Evolutionary conservation across 2,329 filamentous ascomycete genomes (phyloP), one percentile per base, ranked within the genome.

Genomic region (Rhytidhysteron rufulum): DNA sequence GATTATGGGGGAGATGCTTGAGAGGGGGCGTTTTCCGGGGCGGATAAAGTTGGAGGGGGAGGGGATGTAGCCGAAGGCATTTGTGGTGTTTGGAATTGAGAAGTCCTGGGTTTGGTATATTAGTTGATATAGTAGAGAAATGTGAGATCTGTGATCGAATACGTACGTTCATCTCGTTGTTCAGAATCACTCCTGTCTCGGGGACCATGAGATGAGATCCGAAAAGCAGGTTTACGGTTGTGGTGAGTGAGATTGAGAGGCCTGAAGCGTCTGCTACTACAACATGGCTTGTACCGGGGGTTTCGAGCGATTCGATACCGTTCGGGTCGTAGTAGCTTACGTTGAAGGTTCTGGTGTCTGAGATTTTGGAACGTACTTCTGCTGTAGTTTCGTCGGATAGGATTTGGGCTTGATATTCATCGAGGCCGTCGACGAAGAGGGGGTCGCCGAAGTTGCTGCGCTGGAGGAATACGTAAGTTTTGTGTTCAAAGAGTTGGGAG

Each of bases 181-280:
- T 65, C 71, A 94, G 79, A 40, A 94, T 87, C 42, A 95, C 76
- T 15, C 90, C 90, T 0, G 88, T 90, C 51, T 84, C 77, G 0
- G 88, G 87, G 1, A 91, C 85, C 66, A 95, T 80, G 48, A 95
- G 64, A 16, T 81, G 75, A 20, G 82, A 84, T 33, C 91, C 91
- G 54, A 95, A 97, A 3, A 93, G 74, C 4, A 93, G 73, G 64
- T 96, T 96, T 41, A 96, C 73, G 0, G 91, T 96, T 1, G 88
- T 93, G 0, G 90, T 96, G 10, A 89, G 74, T 1, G 86, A 85
- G 25, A 94, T 77, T 2, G 88, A 82, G 62, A 95, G 73, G 5
- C 90, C 90, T 0, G 77, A 74, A 6, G 66, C 64, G 62, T 96
- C 91, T 0, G 83, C 81, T 0, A 86, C 73, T 1, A 86, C 80